Conservation (phyloP, 202 grass and related monocot species). For the Saccharum hybrid region DNA sequence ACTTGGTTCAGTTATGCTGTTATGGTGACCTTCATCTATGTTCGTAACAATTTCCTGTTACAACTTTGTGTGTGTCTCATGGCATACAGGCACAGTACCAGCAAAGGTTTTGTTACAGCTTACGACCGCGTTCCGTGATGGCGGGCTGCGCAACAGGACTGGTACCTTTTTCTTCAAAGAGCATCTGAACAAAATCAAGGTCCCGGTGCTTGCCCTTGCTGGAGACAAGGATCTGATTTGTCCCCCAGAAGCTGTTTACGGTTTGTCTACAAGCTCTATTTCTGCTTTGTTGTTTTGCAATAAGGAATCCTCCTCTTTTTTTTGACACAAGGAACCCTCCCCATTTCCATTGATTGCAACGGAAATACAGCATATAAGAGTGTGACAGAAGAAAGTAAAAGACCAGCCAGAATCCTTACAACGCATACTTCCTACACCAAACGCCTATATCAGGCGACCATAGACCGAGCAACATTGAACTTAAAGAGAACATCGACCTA, state of each 20-base stretch:
- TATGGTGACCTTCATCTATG: conserved; percentile 14
- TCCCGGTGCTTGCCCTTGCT: conserved; percentile 85
- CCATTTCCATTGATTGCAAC: no score
- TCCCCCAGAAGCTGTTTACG: conserved; percentile 88
- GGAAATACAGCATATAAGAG: no score
- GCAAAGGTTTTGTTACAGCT: conserved; percentile 92
- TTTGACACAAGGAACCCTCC: no score
- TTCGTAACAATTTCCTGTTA: conserved; percentile 42
- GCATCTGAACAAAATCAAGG: conserved; percentile 70
- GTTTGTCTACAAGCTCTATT: conserved; percentile 44
- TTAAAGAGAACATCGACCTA: no score
- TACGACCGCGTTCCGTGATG: conserved; percentile 79
- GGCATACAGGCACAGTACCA: conserved; percentile 75
- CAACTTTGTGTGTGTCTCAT: not conserved
- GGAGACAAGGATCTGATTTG: conserved; percentile 91
- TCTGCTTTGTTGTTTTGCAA: conserved; percentile 27
- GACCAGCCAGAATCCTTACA: no score
- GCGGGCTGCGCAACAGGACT: conserved; percentile 69
- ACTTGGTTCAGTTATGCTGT: conserved; percentile 12
- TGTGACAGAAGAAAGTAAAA: no score
- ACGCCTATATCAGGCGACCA: no score
- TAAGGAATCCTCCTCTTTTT: not conserved
- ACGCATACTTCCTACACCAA: no score
- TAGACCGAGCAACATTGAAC: no score
- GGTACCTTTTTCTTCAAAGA: conserved; percentile 78